Conservation (phyloP, 305 asterid species). For the Fraxinus xanthoxyloides region DNA sequence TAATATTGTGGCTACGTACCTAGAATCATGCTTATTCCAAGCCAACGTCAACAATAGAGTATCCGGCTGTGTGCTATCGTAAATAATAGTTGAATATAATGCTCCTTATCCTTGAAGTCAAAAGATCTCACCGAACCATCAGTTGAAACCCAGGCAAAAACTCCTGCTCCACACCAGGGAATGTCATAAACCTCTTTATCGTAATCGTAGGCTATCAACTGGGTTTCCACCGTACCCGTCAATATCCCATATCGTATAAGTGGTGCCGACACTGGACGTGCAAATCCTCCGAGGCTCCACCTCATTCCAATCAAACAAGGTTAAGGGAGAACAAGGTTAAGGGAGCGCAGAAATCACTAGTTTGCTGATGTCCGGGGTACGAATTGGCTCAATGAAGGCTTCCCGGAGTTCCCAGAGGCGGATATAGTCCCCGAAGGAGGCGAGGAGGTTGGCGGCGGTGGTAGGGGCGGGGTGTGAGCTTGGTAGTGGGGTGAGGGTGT, state of each 20-base stretch:
- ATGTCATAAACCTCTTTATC: conserved; percentile 86
- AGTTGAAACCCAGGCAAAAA: conserved; percentile 76
- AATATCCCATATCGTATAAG: conserved; percentile 86
- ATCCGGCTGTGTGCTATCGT: conserved; percentile 37
- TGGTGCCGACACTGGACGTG: conserved; percentile 71
- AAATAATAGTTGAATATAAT: conserved; percentile 73
- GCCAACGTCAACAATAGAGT: not conserved
- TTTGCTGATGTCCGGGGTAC: conserved; percentile 56
- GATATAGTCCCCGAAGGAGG: conserved; percentile 85
- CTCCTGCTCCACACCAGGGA: conserved; percentile 83
- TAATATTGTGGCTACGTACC: not conserved
- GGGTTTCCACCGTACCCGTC: conserved; percentile 71
- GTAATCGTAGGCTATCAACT: conserved; percentile 72
- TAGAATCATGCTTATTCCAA: not conserved
- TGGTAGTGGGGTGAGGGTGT: conserved; percentile 41
- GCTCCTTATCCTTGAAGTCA: conserved; percentile 78
- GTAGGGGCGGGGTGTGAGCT: conserved; percentile 60
- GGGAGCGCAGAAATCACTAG: conserved; percentile 69
- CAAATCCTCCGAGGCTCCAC: conserved; percentile 69
- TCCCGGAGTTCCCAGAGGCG: conserved; percentile 70
- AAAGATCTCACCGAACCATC: conserved; percentile 86
- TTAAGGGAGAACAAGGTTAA: conserved; percentile 79
- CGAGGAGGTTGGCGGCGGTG: conserved; percentile 54
- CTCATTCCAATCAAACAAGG: conserved; percentile 90
- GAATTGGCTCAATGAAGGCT: conserved; percentile 37